Conservation (phyloP, 768 basidiomycete species). For the Daedaleopsis nitida region DNA sequence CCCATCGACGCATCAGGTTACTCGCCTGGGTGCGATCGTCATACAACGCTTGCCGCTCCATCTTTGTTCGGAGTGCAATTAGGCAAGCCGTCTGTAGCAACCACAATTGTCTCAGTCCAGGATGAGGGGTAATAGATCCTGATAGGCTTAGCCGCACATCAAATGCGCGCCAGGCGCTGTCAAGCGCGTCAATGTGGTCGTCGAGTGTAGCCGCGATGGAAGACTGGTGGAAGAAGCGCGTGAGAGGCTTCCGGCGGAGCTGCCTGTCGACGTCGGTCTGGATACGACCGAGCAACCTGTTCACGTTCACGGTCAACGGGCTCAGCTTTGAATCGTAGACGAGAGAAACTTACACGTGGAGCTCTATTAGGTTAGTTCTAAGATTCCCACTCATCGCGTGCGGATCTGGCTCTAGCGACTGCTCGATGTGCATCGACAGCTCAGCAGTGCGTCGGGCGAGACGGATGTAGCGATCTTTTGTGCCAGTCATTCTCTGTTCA, state of each 20-base stretch:
- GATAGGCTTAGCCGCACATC: too few species aligned
- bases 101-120: too few species aligned
- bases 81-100: constrained; percentile 4
- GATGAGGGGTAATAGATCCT: too few species aligned
- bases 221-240: constrained; percentile 8
- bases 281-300: constrained; percentile 3
- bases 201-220: constrained; percentile 8
- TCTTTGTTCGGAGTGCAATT: constrained; percentile 8
- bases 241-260: neutral
- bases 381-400: neutral
- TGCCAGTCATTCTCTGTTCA: neutral
- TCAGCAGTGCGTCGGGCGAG: constrained; percentile 5
- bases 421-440: constrained; percentile 3
- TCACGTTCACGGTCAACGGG: neutral
- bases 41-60: constrained; percentile 11
- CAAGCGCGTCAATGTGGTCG: constrained; percentile 3
- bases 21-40: constrained; percentile 7
- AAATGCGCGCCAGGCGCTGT: constrained; percentile 13
- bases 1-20: too few species aligned
- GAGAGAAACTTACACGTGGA: neutral
- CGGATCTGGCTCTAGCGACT: constrained; percentile 1
- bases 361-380: neutral
- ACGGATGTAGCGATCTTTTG: constrained; percentile 4
- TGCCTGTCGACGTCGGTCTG: constrained; percentile 1
- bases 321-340: neutral